These are phyloP conservation scores for Colletotrichum siamense DNA, from an alignment of 2,329 filamentous ascomycete species.

Conservation along the genomic window DNA sequence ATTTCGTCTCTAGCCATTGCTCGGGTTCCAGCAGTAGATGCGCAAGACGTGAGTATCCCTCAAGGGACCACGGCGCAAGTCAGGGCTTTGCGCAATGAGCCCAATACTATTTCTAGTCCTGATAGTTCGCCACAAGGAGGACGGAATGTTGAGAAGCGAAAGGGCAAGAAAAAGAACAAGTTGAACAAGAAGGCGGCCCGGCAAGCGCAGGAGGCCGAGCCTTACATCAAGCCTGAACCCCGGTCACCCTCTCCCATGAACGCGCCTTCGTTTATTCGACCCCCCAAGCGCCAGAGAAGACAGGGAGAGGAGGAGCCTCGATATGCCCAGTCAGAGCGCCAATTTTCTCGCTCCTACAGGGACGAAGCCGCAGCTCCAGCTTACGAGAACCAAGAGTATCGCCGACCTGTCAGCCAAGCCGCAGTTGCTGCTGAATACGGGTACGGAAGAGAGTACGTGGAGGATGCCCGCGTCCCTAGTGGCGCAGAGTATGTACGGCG, in stretches of 20 bases:
- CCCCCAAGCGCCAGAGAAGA: constrained; percentile 61
- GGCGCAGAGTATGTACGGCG: constrained; percentile 40
- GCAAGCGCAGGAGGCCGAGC: constrained; percentile 49
- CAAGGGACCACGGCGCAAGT: constrained; percentile 58
- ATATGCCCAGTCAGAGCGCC: constrained; percentile 43
- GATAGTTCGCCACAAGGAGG: constrained; percentile 65
- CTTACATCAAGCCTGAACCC: constrained; percentile 69
- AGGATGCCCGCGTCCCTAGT: constrained; percentile 34
- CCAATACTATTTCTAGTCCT: constrained; percentile 56
- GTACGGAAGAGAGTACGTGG: constrained; percentile 38
- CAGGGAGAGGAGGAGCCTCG: constrained; percentile 46
- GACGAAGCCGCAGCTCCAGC: constrained; percentile 35
- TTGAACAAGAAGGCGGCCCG: constrained; percentile 56
- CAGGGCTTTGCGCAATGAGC: constrained; percentile 59
- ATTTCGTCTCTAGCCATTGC: constrained; percentile 63
- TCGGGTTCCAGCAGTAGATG: constrained; percentile 35
- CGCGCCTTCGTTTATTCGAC: constrained; percentile 56
- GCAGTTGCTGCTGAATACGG: constrained; percentile 18
- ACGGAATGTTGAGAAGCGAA: constrained; percentile 54
- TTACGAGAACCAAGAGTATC: constrained; percentile 29
- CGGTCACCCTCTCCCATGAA: constrained; percentile 65
- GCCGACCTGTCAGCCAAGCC: constrained; percentile 26
- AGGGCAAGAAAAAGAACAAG: constrained; percentile 54
- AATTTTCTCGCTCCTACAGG: constrained; percentile 30
- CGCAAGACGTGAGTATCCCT: constrained; percentile 35